Percentiles rank a stretch among this genome's conserved stretches.
Evolutionary conservation across 805 yeast genomes (phyloP).

Genomic region (Monosporozyma yasuniensis): DNA sequence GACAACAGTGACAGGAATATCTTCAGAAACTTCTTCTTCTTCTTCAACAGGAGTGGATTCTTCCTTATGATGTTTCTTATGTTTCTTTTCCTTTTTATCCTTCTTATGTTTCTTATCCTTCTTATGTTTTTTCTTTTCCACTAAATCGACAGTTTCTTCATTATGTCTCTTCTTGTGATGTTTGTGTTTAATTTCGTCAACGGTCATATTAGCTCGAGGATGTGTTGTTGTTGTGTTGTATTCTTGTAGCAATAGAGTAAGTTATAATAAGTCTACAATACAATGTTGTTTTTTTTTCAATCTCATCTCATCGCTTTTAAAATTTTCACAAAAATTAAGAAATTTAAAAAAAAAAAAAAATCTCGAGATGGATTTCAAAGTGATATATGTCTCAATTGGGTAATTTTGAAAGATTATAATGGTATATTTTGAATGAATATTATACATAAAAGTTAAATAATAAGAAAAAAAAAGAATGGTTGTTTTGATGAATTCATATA

Average conservation of each 20-base stretch:
- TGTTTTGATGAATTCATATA: not conserved
- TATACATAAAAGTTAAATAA: not conserved
- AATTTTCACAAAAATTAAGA: not conserved
- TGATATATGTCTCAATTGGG: not conserved
- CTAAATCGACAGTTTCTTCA: slow-evolving; percentile 25
- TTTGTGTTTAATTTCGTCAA: slow-evolving; percentile 29
- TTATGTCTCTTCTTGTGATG: slow-evolving; percentile 34
- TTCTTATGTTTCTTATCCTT: slow-evolving; percentile 27
- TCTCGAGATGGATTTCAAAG: not conserved
- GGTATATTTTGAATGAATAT: not conserved
- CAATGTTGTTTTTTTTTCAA: not conserved
- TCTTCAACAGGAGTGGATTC: slow-evolving; percentile 24
- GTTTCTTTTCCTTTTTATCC: slow-evolving; percentile 28
- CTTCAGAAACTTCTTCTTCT: not conserved
- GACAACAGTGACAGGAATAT: slow-evolving; percentile 3
- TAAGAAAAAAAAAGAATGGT: not conserved
- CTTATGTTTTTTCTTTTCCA: slow-evolving; percentile 25
- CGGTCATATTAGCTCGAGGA: slow-evolving; percentile 13
- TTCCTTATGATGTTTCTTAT: slow-evolving; percentile 22
- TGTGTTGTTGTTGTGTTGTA: not conserved
- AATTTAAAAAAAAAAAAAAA: not conserved
- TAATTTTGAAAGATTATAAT: too few relatives aligned
- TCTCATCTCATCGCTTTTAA: slow-evolving; percentile 1
- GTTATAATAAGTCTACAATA: too few relatives aligned
- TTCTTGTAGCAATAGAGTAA: too few relatives aligned